Evolutionary conservation across 345 rosid species (phyloP), one percentile per base, ranked within the genome.

Genomic region (Populus simonii): DNA sequence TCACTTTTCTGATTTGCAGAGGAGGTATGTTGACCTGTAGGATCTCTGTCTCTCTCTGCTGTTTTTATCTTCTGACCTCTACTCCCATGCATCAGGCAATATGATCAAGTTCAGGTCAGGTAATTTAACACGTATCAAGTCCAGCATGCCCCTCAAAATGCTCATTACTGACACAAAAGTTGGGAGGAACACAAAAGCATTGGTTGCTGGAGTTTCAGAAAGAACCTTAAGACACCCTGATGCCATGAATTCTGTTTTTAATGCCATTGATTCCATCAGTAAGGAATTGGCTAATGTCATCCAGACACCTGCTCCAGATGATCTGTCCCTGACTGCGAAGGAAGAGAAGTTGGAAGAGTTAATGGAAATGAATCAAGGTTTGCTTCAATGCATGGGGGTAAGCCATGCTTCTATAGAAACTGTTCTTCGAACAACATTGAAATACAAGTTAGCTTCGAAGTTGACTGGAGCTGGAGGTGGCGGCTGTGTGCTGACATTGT

Each of bases 381-480:
- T 96, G 72, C 96, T 96, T 22, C 93, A 90, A 69, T 89, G 91
- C 59, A 89, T 96, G 95, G 99, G 98, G 25, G 97, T 96, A 66
- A 92, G 96, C 83, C 97, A 94, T 83, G 86, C 89, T 72, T 89
- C 93, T 6, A 94, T 94, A 17, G 97, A 96, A 79, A 85, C 90
- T 41, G 92, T 96, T 78, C 90, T 96, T 38, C 85, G 78, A 65
- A 90, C 92, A 35, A 91, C 97, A 16, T 73, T 86, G 55, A 92
- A 92, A 82, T 92, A 92, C 85, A 94, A 92, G 77, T 87, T 96
- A 76, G 77, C 93, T 72, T 90, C 99, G 45, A 96, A 94, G 83
- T 82, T 96, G 73, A 94, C 99, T 0, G 99, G 98, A 80, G 99
- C 97, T 72, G 99, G 99, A 12, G 97, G 98, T 6, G 98, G 98